Evolutionary conservation across 208 protist genomes (phyloP).

Genomic region (Leishmania arabica): DNA sequence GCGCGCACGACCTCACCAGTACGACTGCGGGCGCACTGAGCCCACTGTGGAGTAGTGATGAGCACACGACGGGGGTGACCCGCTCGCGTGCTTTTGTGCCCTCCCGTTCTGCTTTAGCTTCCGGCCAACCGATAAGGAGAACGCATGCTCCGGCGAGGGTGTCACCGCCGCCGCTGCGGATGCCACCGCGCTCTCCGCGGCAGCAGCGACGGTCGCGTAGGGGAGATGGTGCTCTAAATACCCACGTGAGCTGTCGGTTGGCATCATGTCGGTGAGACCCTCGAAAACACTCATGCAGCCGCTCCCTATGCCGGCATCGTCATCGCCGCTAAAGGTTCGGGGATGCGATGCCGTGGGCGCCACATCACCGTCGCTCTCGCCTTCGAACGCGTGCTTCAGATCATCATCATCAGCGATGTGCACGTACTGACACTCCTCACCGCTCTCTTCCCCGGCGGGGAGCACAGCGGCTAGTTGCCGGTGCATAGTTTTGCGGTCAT

Average conservation of each 20-base stretch:
- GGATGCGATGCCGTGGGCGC: neutral
- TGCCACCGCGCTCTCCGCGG: neutral
- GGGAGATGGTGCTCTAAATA: too few relatives aligned
- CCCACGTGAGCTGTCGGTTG: neutral
- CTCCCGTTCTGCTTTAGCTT: slow-evolving; percentile 8
- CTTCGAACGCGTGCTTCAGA: neutral
- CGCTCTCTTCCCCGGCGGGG: neutral
- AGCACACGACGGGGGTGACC: neutral
- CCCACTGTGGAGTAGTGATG: slow-evolving; percentile 15
- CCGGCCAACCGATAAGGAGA: neutral
- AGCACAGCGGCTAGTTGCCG: neutral
- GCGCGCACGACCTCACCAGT: neutral
- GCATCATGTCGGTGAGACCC: neutral
- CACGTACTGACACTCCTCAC: neutral
- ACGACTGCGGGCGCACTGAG: neutral
- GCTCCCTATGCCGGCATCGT: neutral
- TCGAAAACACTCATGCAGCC: neutral
- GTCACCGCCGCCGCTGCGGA: neutral
- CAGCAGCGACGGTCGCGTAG: neutral
- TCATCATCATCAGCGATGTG: neutral
- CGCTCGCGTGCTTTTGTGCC: neutral
- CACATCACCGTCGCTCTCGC: neutral
- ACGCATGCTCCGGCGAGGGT: neutral
- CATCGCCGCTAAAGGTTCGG: neutral
- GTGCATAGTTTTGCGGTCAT: neutral